Evolutionary conservation across 768 basidiomycete species (phyloP).

Genomic region (Phallus indusiatus): DNA sequence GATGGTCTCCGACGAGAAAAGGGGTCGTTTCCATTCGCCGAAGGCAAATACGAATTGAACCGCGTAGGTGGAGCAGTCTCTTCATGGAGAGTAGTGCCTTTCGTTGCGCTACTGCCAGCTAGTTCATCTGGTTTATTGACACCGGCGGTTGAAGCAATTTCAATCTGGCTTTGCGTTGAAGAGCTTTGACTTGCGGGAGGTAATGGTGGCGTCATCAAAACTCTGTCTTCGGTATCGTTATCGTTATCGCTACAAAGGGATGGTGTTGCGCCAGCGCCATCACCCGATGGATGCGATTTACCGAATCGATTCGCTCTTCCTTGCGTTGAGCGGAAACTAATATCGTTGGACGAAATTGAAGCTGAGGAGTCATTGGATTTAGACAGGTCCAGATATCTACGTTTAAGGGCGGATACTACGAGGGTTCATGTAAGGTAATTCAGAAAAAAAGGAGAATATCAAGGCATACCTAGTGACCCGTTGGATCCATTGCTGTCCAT

Average conservation of each 20-base stretch:
- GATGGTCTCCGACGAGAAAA: conserved; percentile 54
- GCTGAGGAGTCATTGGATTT: conserved; percentile 20
- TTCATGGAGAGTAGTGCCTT: neutral
- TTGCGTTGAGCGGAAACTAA: neutral
- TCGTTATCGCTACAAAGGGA: conserved; percentile 72
- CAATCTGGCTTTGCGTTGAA: neutral
- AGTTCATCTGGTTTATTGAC: neutral
- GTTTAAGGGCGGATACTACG: conserved; percentile 27
- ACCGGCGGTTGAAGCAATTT: neutral
- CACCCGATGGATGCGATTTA: conserved; percentile 28
- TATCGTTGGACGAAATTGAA: conserved; percentile 9
- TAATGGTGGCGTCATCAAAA: conserved; percentile 41
- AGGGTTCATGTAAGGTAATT: neutral
- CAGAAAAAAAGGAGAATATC: neutral
- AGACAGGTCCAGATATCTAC: conserved; percentile 22
- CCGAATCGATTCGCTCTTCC: neutral
- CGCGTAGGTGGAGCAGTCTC: neutral
- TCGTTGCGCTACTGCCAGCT: neutral
- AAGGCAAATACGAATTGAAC: neutral
- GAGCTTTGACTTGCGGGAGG: neutral
- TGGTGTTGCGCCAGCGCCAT: conserved; percentile 45
- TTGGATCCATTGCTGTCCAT: conserved; percentile 9
- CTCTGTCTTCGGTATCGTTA: conserved; percentile 37
- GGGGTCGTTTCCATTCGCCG: conserved; percentile 19
- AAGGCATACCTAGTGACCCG: conserved; percentile 26